Percentiles rank a stretch among this genome's conserved stretches.
Evolutionary conservation across 2,329 filamentous ascomycete genomes (phyloP).

Genomic region (Fusarium virguliforme): DNA sequence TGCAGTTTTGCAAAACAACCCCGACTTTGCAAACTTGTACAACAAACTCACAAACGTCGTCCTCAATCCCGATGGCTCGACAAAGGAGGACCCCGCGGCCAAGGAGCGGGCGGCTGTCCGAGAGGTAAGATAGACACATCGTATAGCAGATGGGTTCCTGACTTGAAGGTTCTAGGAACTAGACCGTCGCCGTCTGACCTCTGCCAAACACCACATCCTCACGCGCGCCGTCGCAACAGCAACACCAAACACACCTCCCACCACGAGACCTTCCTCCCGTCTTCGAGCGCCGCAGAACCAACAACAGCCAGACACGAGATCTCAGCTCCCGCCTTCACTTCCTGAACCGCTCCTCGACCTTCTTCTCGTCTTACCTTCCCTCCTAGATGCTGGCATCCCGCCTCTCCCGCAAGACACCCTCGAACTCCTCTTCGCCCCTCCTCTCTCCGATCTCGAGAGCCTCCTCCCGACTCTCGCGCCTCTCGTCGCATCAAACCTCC

Average conservation of each 20-base stretch:
- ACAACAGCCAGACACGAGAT: constrained; percentile 43
- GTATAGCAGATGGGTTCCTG: neutral
- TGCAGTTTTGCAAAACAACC: constrained; percentile 69
- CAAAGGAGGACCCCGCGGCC: constrained; percentile 65
- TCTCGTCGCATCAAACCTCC: constrained; percentile 67
- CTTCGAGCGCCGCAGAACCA: constrained; percentile 41
- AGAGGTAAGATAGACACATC: constrained; percentile 60
- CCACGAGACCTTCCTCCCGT: constrained; percentile 50
- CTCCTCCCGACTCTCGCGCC: constrained; percentile 66
- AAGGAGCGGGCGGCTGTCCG: constrained; percentile 66
- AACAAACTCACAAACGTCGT: constrained; percentile 67
- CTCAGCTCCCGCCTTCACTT: constrained; percentile 47
- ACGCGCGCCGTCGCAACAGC: constrained; percentile 65
- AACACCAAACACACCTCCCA: constrained; percentile 52
- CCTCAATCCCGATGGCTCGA: constrained; percentile 72
- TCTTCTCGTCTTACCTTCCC: constrained; percentile 68
- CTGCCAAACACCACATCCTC: constrained; percentile 68
- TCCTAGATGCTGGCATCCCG: constrained; percentile 59
- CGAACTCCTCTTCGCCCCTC: constrained; percentile 66
- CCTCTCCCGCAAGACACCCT: constrained; percentile 57
- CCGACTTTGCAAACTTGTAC: constrained; percentile 74
- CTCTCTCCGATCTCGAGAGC: constrained; percentile 64
- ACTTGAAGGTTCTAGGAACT: constrained; percentile 61
- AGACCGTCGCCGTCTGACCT: constrained; percentile 63
- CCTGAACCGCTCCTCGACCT: constrained; percentile 68